Percentiles rank a stretch among this genome's conserved stretches.
Evolutionary conservation across 2,329 filamentous ascomycete genomes (phyloP).

Genomic region (Paradendryphiella salina): DNA sequence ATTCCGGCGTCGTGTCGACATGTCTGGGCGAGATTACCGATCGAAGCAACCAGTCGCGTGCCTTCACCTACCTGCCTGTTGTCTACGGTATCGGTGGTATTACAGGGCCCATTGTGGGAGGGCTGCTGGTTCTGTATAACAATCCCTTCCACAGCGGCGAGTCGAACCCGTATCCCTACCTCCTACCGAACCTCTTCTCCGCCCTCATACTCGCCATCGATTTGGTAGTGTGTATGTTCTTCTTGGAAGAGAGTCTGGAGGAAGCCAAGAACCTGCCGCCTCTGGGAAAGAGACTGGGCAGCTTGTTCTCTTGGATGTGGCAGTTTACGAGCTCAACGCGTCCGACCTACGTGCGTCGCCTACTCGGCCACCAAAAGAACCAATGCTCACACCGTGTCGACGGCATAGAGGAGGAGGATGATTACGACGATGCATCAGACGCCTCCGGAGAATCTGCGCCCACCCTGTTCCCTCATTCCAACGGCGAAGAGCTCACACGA

Average conservation of each 20-base stretch:
- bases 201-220: conserved; percentile 72
- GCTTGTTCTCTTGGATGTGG: conserved; percentile 69
- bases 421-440: conserved; percentile 51
- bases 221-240: conserved; percentile 73
- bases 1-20: conserved; percentile 90
- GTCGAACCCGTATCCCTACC: conserved; percentile 72
- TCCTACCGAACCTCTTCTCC: conserved; percentile 79
- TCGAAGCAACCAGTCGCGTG: conserved; percentile 87
- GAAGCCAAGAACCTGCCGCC: conserved; percentile 64
- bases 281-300: conserved; percentile 61
- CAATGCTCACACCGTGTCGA: conserved; percentile 40
- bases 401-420: conserved; percentile 47
- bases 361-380: conserved; percentile 33
- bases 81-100: conserved; percentile 96
- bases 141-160: conserved; percentile 58
- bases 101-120: conserved; percentile 88
- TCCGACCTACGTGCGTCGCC: conserved; percentile 61
- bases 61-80: conserved; percentile 91
- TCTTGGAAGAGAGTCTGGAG: conserved; percentile 84
- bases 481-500: conserved; percentile 51
- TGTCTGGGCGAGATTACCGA: conserved; percentile 95
- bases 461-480: conserved; percentile 50
- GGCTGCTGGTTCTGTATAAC: conserved; percentile 71
- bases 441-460: conserved; percentile 37
- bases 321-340: conserved; percentile 64